phyloP scores from a whole-genome alignment of 2,329 filamentous ascomycete genomes.

The Xylaria sp. region DNA sequence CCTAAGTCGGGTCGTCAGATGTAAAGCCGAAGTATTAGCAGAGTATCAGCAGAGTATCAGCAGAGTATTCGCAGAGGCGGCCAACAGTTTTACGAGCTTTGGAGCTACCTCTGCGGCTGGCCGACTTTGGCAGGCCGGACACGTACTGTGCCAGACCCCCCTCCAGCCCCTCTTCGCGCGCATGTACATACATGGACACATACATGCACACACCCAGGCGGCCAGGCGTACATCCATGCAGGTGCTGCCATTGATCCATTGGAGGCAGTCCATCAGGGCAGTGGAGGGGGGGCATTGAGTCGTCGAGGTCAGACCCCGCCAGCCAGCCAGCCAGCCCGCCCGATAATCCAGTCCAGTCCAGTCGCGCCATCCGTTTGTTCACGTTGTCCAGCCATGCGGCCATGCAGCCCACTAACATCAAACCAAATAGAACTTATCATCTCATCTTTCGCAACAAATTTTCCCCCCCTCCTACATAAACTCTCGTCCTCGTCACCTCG shows the following conservation, averaged over 20 bases:
- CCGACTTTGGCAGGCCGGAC: neutral
- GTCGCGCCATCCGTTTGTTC: slow-evolving; percentile 27
- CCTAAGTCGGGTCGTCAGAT: neutral
- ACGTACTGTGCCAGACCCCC: neutral
- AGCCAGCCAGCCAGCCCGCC: slow-evolving; percentile 23
- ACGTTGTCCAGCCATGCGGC: slow-evolving; percentile 26
- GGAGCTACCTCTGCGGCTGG: neutral
- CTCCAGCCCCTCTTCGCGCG: neutral
- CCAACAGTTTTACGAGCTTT: neutral
- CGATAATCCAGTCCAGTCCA: slow-evolving; percentile 23
- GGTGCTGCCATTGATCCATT: no score
- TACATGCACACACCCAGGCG: neutral
- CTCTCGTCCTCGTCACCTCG: neutral
- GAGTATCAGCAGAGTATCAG: no score
- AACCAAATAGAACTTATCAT: slow-evolving; percentile 12
- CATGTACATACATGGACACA: slow-evolving; percentile 1
- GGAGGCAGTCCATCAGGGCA: no score
- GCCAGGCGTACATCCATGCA: no score
- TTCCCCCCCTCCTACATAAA: slow-evolving; percentile 4
- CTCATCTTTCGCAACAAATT: slow-evolving; percentile 12
- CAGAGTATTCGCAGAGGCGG: neutral
- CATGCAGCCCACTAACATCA: slow-evolving; percentile 22
- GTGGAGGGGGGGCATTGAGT: slow-evolving; percentile 5
- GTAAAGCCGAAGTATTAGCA: neutral
- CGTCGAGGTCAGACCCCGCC: slow-evolving; percentile 29